phyloP scores from a whole-genome alignment of 1,284 basidiomycete species.

The Vanrija humicola region DNA sequence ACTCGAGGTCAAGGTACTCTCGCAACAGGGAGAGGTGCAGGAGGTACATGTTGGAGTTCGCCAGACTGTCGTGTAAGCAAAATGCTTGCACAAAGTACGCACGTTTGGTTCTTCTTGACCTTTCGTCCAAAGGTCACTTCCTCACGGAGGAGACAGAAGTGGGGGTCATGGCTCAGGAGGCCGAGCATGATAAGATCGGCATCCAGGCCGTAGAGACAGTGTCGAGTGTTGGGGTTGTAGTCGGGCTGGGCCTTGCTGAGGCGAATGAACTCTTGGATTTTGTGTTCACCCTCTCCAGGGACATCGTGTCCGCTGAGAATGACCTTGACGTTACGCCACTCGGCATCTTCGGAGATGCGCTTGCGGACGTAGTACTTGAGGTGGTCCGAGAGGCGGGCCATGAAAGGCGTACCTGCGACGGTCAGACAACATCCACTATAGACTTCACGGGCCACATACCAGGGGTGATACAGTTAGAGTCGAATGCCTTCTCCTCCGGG shows the following conservation, averaged over 20 bases:
- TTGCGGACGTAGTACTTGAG: conserved; percentile 95
- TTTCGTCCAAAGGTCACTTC: conserved; percentile 96
- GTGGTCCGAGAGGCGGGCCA: conserved; percentile 84
- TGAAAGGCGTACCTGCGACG: conserved; percentile 79
- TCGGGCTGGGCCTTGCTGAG: conserved; percentile 88
- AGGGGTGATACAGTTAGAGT: conserved; percentile 98
- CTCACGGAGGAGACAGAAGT: conserved; percentile 95
- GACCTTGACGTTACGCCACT: conserved; percentile 88
- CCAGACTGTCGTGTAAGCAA: conserved; percentile 55
- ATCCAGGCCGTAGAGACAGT: conserved; percentile 97
- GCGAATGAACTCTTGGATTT: conserved; percentile 99
- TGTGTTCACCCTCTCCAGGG: conserved; percentile 98
- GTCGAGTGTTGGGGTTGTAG: conserved; percentile 64
- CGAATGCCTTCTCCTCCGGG: conserved; percentile 90
- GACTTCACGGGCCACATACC: conserved; percentile 55
- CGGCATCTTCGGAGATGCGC: conserved; percentile 90
- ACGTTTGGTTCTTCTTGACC: conserved; percentile 67
- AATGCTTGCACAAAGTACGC: conserved; percentile 29
- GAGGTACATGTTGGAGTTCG: conserved; percentile 89
- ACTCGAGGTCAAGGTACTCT: conserved; percentile 96
- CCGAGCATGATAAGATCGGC: conserved; percentile 99
- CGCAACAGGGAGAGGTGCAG: conserved; percentile 91
- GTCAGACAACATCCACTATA: conserved; percentile 1
- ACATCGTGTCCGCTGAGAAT: conserved; percentile 98
- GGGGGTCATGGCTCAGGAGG: conserved; percentile 93